Percentiles rank a stretch among this genome's conserved stretches.
These are phyloP conservation scores for Plantago major DNA, from an alignment of 257 asterid species.

Conservation along the genomic window DNA sequence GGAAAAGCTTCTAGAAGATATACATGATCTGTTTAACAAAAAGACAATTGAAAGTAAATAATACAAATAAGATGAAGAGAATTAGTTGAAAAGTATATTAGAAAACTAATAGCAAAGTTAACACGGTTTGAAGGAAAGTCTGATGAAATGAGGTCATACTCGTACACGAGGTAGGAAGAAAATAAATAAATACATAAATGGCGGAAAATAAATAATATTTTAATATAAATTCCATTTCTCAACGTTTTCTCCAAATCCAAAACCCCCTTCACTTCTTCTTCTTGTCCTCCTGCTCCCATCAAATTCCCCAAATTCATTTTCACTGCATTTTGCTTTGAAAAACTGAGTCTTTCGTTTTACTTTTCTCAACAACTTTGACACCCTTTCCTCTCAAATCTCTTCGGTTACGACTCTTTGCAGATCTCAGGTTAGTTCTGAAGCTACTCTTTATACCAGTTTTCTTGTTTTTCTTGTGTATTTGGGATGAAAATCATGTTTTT, in stretches of 20 bases:
- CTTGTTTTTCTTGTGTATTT: not conserved
- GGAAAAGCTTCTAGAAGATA: no score
- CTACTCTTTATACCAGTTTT: not conserved
- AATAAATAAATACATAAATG: no score
- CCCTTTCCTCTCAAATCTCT: not conserved
- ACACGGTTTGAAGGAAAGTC: no score
- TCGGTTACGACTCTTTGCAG: conserved; percentile 15
- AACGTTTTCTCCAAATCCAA: conserved; percentile 29
- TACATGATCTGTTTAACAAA: no score
- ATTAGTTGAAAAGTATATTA: no score
- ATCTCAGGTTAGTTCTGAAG: conserved; percentile 20
- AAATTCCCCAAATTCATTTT: conserved; percentile 1
- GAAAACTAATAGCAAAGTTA: no score
- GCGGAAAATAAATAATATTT: no score
- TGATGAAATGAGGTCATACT: no score
- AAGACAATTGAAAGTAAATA: no score
- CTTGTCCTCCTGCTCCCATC: conserved; percentile 23
- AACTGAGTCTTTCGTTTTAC: not conserved
- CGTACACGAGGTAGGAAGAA: no score
- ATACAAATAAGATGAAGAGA: no score
- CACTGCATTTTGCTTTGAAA: not conserved
- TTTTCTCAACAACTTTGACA: no score
- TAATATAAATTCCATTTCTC: conserved; percentile 24
- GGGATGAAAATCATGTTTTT: conserved; percentile 15
- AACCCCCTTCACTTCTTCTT: conserved; percentile 15